Percentiles rank a stretch among this genome's conserved stretches.
These are phyloP conservation scores for Verticillium dahliae DNA, from an alignment of 2,329 filamentous ascomycete species.

Conservation along the genomic window DNA sequence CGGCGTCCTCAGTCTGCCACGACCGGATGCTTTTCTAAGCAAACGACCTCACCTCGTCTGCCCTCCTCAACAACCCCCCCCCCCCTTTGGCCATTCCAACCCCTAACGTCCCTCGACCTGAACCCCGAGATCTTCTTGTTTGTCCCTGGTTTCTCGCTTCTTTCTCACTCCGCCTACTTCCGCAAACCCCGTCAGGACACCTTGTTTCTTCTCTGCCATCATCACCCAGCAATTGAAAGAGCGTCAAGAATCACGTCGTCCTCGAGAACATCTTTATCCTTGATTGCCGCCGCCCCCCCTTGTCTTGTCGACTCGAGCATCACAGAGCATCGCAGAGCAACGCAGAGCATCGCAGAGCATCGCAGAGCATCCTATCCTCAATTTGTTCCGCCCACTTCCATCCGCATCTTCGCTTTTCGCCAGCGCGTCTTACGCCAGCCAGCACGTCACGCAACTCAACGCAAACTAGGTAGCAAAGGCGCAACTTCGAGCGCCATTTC, in stretches of 20 bases:
- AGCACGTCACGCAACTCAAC: not conserved
- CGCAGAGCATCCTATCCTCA: not conserved
- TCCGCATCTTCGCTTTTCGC: slow-evolving; percentile 4
- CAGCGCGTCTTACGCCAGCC: slow-evolving; percentile 7
- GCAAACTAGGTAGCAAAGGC: not conserved
- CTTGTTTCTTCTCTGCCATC: not conserved
- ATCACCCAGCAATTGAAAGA: not conserved
- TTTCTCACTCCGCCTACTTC: not conserved
- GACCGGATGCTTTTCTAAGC: slow-evolving; percentile 11
- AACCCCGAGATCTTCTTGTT: not conserved
- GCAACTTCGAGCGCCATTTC: not conserved
- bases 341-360: not conserved
- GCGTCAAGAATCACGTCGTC: not conserved
- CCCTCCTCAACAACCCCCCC: not conserved
- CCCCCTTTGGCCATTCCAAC: not conserved
- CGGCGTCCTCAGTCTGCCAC: slow-evolving; percentile 12
- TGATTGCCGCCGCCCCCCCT: not conserved
- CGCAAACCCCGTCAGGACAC: not conserved
- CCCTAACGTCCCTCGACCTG: slow-evolving; percentile 3
- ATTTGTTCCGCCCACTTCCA: slow-evolving; percentile 3
- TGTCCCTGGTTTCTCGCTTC: not conserved
- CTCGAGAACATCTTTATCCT: not conserved
- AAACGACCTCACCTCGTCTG: slow-evolving; percentile 8
- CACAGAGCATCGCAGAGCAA: not conserved
- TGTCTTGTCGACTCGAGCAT: not conserved